Evolutionary conservation across 345 rosid genomes (phyloP).

Genomic region (Syzygium aqueum): DNA sequence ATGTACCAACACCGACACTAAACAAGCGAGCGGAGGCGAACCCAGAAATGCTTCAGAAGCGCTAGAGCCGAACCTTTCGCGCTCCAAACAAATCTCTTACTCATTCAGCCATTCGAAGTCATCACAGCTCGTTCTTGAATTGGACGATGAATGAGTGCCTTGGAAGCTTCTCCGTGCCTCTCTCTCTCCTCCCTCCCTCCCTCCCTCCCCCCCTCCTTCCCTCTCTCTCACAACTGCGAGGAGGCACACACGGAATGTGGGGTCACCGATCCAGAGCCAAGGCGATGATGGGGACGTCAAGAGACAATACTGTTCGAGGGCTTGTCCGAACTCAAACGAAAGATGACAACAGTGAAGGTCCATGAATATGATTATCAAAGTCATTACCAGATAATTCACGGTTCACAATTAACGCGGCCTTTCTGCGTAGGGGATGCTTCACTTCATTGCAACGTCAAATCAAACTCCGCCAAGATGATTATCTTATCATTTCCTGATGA

Average conservation of each 20-base stretch:
- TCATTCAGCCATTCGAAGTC: background rate
- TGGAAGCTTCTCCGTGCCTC: background rate
- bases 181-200: background rate
- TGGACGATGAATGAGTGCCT: background rate
- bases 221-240: background rate
- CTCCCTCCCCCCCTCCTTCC: background rate
- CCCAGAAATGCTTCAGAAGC: background rate
- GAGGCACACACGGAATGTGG: conserved; percentile 44
- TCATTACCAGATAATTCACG: background rate
- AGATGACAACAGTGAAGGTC: background rate
- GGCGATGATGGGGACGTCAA: conserved; percentile 13
- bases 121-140: background rate
- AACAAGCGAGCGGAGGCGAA: background rate
- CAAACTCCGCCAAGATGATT: background rate
- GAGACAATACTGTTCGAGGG: background rate
- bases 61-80: background rate
- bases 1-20: background rate
- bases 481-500: background rate
- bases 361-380: background rate
- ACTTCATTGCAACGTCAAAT: conserved; percentile 28
- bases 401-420: background rate
- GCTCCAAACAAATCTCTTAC: background rate
- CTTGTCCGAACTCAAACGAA: background rate
- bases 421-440: conserved; percentile 9
- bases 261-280: conserved; percentile 16